Evolutionary conservation across 2,329 filamentous ascomycete species (phyloP).

Genomic region (Pseudocercospora fijiensis): DNA sequence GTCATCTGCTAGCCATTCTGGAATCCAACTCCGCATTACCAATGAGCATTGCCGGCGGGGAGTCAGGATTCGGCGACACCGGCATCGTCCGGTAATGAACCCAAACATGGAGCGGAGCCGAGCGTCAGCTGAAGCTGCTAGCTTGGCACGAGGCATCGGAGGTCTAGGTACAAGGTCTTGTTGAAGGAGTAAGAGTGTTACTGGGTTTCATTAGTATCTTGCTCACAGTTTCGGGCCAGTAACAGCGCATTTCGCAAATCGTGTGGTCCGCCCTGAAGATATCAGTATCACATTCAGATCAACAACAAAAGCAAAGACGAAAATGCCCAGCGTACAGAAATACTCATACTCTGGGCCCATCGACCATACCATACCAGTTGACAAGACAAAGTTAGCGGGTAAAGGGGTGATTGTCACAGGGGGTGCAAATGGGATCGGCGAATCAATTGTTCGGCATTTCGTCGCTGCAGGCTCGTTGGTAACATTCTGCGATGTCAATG

Average conservation of each 20-base stretch:
- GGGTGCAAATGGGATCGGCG: slow-evolving; percentile 44
- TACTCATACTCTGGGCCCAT: neutral
- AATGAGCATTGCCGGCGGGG: neutral
- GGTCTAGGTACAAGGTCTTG: neutral
- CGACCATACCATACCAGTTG: neutral
- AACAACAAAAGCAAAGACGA: neutral
- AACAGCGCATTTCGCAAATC: neutral
- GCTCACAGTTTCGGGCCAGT: neutral
- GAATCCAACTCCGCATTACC: neutral
- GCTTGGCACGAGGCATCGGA: neutral
- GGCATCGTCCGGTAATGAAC: neutral
- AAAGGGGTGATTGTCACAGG: slow-evolving; percentile 49
- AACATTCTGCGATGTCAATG: slow-evolving; percentile 39
- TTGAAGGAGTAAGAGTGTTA: neutral
- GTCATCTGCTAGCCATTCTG: neutral
- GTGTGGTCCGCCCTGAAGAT: neutral
- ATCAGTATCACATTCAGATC: neutral
- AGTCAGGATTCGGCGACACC: neutral
- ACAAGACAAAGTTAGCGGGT: neutral
- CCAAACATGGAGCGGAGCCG: neutral
- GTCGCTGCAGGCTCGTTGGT: slow-evolving; percentile 38
- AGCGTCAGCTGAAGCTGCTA: neutral
- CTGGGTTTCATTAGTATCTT: neutral
- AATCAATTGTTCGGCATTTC: slow-evolving; percentile 37
- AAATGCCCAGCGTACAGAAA: neutral